A percentile compares a stretch with the other conserved stretches of the same genome.
Evolutionary conservation across 768 basidiomycete species (phyloP).

Genomic region (Suillus cothurnatus): DNA sequence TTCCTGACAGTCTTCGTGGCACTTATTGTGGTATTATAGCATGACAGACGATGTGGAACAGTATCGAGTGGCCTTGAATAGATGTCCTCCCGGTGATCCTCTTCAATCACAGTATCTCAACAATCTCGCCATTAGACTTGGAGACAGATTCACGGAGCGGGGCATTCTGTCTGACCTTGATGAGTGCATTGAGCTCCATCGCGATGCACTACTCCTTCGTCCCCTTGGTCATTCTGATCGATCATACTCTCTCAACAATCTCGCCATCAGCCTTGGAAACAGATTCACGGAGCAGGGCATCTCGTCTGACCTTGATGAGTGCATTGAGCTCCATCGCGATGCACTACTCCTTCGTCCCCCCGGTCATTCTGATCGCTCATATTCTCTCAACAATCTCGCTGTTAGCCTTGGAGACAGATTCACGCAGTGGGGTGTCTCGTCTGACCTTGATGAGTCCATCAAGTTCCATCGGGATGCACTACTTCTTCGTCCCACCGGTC

Average conservation of each 20-base stretch:
- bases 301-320: no score
- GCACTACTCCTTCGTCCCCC: no score
- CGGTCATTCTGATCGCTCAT: no score
- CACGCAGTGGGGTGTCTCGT: no score
- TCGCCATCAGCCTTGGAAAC: not conserved
- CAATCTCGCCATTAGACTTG: conserved; percentile 5
- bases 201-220: not conserved
- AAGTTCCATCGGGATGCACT: not conserved
- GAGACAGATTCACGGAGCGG: conserved; percentile 9
- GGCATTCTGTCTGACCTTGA: conserved; percentile 14
- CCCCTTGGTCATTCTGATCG: not conserved
- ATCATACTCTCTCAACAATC: not conserved
- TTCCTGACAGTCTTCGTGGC: no score
- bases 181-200: no score
- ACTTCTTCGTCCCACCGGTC: not conserved
- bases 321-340: no score
- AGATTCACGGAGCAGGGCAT: not conserved
- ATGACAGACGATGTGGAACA: no score
- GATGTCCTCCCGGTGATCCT: not conserved
- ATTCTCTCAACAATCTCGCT: no score
- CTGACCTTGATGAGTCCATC: no score
- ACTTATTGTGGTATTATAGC: no score
- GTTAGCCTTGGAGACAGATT: no score
- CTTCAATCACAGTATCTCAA: not conserved
- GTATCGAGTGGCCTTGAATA: not conserved